Base-by-base conservation (phyloP, 2,329 filamentous ascomycete genomes). In the Ceratocystis ficicola region DNA sequence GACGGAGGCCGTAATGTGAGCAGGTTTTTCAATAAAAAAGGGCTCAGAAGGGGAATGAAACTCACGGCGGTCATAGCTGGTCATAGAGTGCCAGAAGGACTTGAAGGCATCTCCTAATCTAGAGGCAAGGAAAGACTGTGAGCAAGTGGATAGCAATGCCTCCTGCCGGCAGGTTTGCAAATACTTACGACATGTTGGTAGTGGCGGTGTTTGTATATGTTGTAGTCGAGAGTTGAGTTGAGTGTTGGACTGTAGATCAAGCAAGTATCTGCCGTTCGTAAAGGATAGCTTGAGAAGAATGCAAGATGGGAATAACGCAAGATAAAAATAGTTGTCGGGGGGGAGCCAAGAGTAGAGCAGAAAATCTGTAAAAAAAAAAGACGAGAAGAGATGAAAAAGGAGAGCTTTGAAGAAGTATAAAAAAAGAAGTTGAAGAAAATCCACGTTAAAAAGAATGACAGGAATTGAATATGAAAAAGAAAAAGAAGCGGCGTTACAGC, bases 51-150 rank as follows among this genome's bases (percentile, higher is more conserved):
- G 25, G 28, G n/a, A 46, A 7, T 44, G 57, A 5, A 28, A 78
- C 84, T 73, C 77, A 87, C 84, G 84, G 77, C 84, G 78, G 75
- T 87, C 84, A 78, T 87, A 80, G 71, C 84, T 87, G 76, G 84
- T 87, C 83, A 87, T 94, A 71, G 88, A 85, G 81, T 97, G 94
- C 94, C 94, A 99, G 79, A 99, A 93, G 69, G 88, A 89, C 77
- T 88, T 88, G 77, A 94, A 88, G 76, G 87, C 85, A 71, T 82
- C 82, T 71, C 84, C 82, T 73, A 93, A 76, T 72, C 87, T 87
- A 70, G 41, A 60, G 44, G 17, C 15, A 15, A 10, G 63, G 44
- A 57, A 59, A 20, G 25, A 48, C 6, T 61, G 44, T 65, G 59
- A 44, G 44, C 57, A 62, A 59, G 44, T 17, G 22, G 2, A 41